Percentiles rank a stretch among this genome's conserved stretches.
phyloP scores from a whole-genome alignment of 2,329 filamentous ascomycete species.

The Arthrobotrys entomopaga region DNA sequence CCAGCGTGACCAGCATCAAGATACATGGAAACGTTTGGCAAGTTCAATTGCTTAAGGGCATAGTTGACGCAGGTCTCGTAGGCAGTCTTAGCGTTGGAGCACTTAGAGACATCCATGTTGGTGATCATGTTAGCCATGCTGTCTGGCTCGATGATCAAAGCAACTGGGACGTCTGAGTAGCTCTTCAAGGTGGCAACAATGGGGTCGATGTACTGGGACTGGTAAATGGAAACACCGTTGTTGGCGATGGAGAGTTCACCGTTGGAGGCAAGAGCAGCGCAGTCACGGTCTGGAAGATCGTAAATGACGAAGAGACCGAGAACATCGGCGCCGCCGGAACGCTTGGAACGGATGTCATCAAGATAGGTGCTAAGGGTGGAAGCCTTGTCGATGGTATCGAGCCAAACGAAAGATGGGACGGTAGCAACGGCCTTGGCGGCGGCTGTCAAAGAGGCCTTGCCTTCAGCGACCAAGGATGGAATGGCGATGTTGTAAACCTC shows the following conservation, averaged over 20 bases:
- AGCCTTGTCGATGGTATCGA: constrained; percentile 67
- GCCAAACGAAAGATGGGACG: constrained; percentile 68
- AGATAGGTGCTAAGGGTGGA: constrained; percentile 65
- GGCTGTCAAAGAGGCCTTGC: constrained; percentile 57
- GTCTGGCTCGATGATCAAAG: constrained; percentile 66
- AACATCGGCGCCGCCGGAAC: constrained; percentile 43
- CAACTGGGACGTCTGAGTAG: constrained; percentile 57
- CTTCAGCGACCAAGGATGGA: constrained; percentile 69
- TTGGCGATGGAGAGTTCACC: constrained; percentile 68
- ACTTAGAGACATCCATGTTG: constrained; percentile 67
- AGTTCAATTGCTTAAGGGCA: constrained; percentile 67
- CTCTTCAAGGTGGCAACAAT: constrained; percentile 62
- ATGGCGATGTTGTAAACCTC: constrained; percentile 70
- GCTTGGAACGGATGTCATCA: constrained; percentile 62
- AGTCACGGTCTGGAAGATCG: constrained; percentile 70
- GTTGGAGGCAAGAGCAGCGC: constrained; percentile 69
- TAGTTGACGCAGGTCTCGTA: constrained; percentile 68
- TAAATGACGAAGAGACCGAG: constrained; percentile 67
- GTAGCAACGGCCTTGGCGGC: constrained; percentile 66
- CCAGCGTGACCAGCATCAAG: constrained; percentile 70
- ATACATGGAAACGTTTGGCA: constrained; percentile 70
- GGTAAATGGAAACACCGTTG: constrained; percentile 67
- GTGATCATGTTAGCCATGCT: constrained; percentile 71
- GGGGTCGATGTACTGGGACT: constrained; percentile 67
- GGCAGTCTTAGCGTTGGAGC: constrained; percentile 64